Base-by-base conservation (phyloP, 179 eudicot species). In the Corrigiola litoralis region DNA sequence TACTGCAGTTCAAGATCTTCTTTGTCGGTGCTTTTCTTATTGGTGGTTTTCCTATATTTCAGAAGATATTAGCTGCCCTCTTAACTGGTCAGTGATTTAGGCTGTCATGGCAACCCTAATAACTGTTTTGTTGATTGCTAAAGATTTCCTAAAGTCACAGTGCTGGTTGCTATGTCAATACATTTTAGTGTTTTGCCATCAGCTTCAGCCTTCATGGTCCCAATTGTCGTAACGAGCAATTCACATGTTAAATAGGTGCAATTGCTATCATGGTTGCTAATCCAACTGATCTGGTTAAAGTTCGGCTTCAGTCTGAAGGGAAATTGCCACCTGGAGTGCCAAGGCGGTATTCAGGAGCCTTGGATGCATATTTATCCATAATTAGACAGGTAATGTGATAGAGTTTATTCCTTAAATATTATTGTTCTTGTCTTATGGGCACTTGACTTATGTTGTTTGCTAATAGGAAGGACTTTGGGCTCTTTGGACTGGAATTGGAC, bases 251-350 rank as follows among this genome's bases (percentile, higher is more conserved):
- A 29, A 45, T 79, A 90, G 97, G 97, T 76, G 91, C 96, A 45
- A 76, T 90, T 54, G 96, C 95, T 65, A 90, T 90, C 66, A 46
- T 71, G 14, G 78, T 90, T 72, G 96, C 96, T 32, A 90, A 84
- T 74, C 96, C 96, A 44, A 90, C 96, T 34, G 96, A 90, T 78
- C 87, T 89, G 48, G 96, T 89, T 28, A 89, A 89, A 75, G 89
- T 89, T 73, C 87, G 96, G 58, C 89, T 89, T 41, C 96, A 90
- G 80, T 85, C 96, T 32, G 96, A 90, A 75, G 94, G 91, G 40
- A 87, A 83, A 72, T 60, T 77, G 72, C 90, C 86, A 44, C 71
- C 82, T 65, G 96, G 96, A 65, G 83, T 77, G 24, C 83, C 86
- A 17, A 84, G 80, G 77, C 96, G 89, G 69, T 90, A 90, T 70